A percentile compares a stretch with the other conserved stretches of the same genome.
Evolutionary conservation across 1,139 yeast genomes (phyloP).

Genomic region (Sugiyamaella grinbergsii): DNA sequence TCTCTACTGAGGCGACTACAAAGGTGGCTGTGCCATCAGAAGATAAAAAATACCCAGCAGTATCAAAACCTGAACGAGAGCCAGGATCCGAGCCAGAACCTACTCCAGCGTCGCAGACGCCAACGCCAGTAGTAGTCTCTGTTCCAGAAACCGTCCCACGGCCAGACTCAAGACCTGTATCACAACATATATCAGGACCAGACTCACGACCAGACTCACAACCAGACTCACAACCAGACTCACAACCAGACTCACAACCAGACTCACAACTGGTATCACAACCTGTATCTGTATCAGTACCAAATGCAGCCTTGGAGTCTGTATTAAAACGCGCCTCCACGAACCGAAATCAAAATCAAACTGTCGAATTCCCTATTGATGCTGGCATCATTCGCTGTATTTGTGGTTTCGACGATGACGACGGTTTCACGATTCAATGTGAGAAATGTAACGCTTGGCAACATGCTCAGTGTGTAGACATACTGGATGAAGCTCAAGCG

Average conservation of each 20-base stretch:
- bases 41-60: no score
- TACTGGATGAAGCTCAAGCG: conserved; percentile 66
- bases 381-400: conserved; percentile 87
- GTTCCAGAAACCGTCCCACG: background rate
- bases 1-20: no score
- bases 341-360: background rate
- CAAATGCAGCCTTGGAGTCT: no score
- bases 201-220: background rate
- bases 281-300: background rate
- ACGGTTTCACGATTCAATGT: conserved; percentile 93
- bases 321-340: conserved; percentile 16
- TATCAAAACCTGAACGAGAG: background rate
- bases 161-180: no score
- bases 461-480: conserved; percentile 87
- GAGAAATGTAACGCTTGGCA: conserved; percentile 93
- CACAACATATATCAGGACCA: background rate
- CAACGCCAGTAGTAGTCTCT: background rate
- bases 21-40: no score
- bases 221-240: background rate
- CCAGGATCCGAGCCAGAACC: background rate
- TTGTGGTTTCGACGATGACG: conserved; percentile 88
- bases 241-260: background rate
- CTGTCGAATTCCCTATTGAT: conserved; percentile 46
- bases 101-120: background rate
- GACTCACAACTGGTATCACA: background rate